phyloP scores from a whole-genome alignment of 1,284 basidiomycete species.

The Meripilus lineatus region DNA sequence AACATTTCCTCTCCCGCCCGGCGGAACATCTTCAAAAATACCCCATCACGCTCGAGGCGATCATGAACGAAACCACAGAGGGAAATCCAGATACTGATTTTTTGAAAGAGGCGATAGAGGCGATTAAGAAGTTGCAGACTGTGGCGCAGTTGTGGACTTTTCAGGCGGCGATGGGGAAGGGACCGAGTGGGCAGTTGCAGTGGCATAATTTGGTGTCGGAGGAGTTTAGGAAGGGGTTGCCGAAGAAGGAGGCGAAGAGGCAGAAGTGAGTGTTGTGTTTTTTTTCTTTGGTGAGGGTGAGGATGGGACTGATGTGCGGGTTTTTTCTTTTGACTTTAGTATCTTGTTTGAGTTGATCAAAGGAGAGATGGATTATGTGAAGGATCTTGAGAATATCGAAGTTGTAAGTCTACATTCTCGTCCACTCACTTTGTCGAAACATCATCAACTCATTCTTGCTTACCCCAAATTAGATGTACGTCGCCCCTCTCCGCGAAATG shows the following conservation, averaged over 20 bases:
- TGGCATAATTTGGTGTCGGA: slow-evolving; percentile 85
- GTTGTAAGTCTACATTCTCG: too few species aligned
- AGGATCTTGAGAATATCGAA: slow-evolving; percentile 88
- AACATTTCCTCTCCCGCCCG: slow-evolving; percentile 83
- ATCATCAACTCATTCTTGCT: background rate
- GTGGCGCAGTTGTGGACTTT: slow-evolving; percentile 80
- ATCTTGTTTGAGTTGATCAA: slow-evolving; percentile 95
- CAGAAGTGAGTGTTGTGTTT: slow-evolving; percentile 68
- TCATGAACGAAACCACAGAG: slow-evolving; percentile 73
- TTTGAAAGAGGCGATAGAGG: slow-evolving; percentile 67
- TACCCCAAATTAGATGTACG: slow-evolving; percentile 53
- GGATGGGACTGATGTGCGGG: background rate
- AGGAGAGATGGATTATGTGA: slow-evolving; percentile 93
- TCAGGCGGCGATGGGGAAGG: slow-evolving; percentile 81
- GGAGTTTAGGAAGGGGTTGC: slow-evolving; percentile 58
- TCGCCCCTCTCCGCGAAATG: slow-evolving; percentile 68
- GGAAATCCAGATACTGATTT: slow-evolving; percentile 82
- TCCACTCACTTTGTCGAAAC: slow-evolving; percentile 4
- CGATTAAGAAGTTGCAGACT: slow-evolving; percentile 73
- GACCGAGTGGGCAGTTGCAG: slow-evolving; percentile 69
- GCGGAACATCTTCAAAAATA: slow-evolving; percentile 90
- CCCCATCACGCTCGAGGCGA: slow-evolving; percentile 82
- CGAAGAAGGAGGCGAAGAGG: slow-evolving; percentile 77
- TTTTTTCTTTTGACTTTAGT: slow-evolving; percentile 33
- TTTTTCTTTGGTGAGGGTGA: slow-evolving; percentile 3